Conservation (phyloP, 805 yeast species). For the Lipomyces spencermartinsiae region DNA sequence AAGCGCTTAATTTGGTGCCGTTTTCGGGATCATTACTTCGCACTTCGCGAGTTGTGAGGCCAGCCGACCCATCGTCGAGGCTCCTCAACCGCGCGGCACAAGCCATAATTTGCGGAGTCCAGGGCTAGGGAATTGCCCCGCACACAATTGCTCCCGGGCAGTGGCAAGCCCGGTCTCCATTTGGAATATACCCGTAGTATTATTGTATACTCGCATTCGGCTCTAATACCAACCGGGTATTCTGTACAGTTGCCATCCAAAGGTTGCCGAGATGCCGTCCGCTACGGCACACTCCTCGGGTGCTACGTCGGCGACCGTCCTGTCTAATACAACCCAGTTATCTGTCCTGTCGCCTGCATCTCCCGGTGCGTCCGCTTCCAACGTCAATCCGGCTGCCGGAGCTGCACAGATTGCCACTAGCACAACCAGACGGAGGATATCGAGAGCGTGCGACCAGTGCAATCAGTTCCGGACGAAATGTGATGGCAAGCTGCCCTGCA, state of each 20-base stretch:
- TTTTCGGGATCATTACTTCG: too few species aligned
- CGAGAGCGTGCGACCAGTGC: constrained; percentile 57
- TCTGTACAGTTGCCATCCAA: neutral
- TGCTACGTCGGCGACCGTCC: neutral
- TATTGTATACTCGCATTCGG: neutral
- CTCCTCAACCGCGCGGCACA: too few species aligned
- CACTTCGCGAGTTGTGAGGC: too few species aligned
- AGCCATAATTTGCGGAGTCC: too few species aligned
- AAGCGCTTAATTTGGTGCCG: too few species aligned
- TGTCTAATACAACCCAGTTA: neutral
- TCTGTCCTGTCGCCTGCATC: neutral
- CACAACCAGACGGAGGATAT: constrained; percentile 34
- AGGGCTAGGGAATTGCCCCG: too few species aligned
- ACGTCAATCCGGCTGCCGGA: neutral
- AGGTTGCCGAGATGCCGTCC: neutral
- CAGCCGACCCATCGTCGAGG: too few species aligned
- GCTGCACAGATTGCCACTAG: neutral
- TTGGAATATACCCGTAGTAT: neutral
- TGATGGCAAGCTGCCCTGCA: constrained; percentile 56
- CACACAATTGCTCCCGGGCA: too few species aligned
- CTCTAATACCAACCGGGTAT: neutral
- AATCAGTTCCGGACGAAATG: constrained; percentile 56
- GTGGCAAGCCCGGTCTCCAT: too few species aligned
- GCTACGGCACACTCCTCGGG: neutral
- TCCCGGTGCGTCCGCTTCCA: neutral